Base-by-base conservation (phyloP, 306 rosid species). In the Prinsepia uniflora region DNA sequence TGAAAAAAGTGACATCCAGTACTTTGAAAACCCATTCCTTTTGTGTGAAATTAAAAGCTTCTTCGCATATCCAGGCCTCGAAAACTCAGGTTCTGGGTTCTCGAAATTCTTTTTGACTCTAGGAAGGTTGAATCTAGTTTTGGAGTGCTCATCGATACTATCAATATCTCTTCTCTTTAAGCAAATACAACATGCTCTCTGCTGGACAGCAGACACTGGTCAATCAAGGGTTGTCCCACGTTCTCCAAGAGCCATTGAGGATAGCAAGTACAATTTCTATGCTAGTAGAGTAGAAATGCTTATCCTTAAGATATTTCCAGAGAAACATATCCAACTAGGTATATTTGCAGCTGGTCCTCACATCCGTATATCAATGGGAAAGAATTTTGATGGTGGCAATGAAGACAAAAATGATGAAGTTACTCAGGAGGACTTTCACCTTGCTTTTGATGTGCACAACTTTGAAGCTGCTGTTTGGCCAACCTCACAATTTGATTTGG, bases 391-490 rank as follows among this genome's bases (percentile, higher is more conserved):
- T 74, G 78, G 60, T 75, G 80, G 73, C 70, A 68, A 74, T 65
- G 55, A 72, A 70, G 75, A 68, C 67, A 75, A 45, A 63, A 72
- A 63, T 75, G 79, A 71, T 68, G 67, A 43, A 53, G 66, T 15
- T 62, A 72, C 67, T 70, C 83, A 58, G 76, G 84, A 78, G 70
- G 68, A 70, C 48, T 69, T 84, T 84, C 78, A 76, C 77, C 72
- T 93, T 66, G 73, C 66, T 75, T 72, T 93, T 75, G 89, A 93
- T 73, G 30, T 93, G 40, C 79, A 76, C 54, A 80, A 69, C 71
- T 78, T 93, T 77, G 85, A 88, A 78, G 77, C 81, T 83, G 88
- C 81, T 71, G 76, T 81, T 55, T 82, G 96, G 86, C 88, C 97
- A 18, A 72, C 87, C 68, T 84, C 87, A 74, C 73, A 81, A 62